These are phyloP conservation scores for Phytophthora hybrid DNA, from an alignment of 352 stramenopile species.

Conservation along the genomic window DNA sequence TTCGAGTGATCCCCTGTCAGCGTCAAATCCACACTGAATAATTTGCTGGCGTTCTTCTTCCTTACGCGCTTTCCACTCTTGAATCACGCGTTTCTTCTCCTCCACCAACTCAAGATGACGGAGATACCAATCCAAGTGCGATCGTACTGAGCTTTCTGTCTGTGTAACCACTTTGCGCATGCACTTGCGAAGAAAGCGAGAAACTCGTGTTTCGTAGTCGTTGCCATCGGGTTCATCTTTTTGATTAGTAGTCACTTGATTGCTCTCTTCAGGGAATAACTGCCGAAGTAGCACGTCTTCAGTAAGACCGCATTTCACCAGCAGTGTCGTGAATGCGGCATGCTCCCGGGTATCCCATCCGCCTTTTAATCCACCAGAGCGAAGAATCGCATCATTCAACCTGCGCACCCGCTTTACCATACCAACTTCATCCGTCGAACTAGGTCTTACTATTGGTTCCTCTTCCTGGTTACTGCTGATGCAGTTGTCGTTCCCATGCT, in stretches of 20 bases:
- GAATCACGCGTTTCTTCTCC: slow-evolving; percentile 69
- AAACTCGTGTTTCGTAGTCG: slow-evolving; percentile 58
- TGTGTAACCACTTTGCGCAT: slow-evolving; percentile 63
- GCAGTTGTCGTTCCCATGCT: not conserved
- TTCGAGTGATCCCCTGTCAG: slow-evolving; percentile 10
- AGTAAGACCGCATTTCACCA: slow-evolving; percentile 58
- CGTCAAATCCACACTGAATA: slow-evolving; percentile 52
- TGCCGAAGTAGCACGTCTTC: slow-evolving; percentile 55
- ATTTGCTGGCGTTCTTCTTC: slow-evolving; percentile 53
- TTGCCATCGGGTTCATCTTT: slow-evolving; percentile 1
- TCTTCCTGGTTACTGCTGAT: slow-evolving; percentile 16
- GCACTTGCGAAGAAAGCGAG: slow-evolving; percentile 62
- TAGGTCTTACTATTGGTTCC: not conserved
- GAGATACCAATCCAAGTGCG: slow-evolving; percentile 79
- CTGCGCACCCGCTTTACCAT: slow-evolving; percentile 58
- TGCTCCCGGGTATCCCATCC: slow-evolving; percentile 74
- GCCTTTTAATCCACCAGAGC: slow-evolving; percentile 60
- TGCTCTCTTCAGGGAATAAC: slow-evolving; percentile 11
- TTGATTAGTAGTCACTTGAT: slow-evolving; percentile 22
- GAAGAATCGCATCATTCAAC: slow-evolving; percentile 63
- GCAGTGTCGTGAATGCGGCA: slow-evolving; percentile 45
- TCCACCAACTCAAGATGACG: slow-evolving; percentile 57
- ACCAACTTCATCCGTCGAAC: slow-evolving; percentile 36
- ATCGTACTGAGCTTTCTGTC: slow-evolving; percentile 58
- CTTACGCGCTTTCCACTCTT: slow-evolving; percentile 66